Base-by-base conservation (phyloP, 2,329 filamentous ascomycete species). In the Cylindrodendrum hubeiense region DNA sequence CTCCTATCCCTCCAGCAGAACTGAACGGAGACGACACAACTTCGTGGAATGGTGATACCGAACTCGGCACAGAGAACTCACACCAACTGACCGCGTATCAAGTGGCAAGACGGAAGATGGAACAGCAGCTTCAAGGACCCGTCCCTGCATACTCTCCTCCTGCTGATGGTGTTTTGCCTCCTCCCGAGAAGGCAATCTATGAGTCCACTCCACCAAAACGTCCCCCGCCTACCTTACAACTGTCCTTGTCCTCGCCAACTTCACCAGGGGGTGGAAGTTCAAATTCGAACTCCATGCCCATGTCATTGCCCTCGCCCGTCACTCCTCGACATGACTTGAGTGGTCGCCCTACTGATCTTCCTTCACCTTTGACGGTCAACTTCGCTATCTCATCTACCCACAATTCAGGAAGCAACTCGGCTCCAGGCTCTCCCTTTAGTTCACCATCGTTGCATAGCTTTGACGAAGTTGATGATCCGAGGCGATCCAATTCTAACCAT, bases 131-230 rank as follows among this genome's bases (percentile, higher is more conserved):
- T 28, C 82, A 84, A 65, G 83, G 85, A 0, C 83, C 84, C 2
- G 81, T 85, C 6, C 84, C 85, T 5, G 80, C 81, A 9, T 87
- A 87, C 69, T 79, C 79, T 0, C 83, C 83, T n/a, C 79, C 82
- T n/a, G 60, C 66, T 8, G 70, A 77, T 39, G 76, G 74, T 15
- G 41, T 61, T 4, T 44, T 73, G 19, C 63, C 71, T 19, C 72
- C 69, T 21, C 67, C 74, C 5, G 79, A 82, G 67, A 80, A 80
- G 66, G 50, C 56, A 6, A 60, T 61, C 30, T 71, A 75, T 30
- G 65, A 72, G 49, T 28, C 61, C 19, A 46, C 67, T 30, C 62
- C 58, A 50, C 56, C 67, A 49, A 80, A 66, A 13, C 53, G 43
- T n/a, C 55, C 63, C 5, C 68, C 66, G 10, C 67, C 55, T 7